Conservation (phyloP, 108 stramenopile genomes). For the Cylindrotheca fusiformis region DNA sequence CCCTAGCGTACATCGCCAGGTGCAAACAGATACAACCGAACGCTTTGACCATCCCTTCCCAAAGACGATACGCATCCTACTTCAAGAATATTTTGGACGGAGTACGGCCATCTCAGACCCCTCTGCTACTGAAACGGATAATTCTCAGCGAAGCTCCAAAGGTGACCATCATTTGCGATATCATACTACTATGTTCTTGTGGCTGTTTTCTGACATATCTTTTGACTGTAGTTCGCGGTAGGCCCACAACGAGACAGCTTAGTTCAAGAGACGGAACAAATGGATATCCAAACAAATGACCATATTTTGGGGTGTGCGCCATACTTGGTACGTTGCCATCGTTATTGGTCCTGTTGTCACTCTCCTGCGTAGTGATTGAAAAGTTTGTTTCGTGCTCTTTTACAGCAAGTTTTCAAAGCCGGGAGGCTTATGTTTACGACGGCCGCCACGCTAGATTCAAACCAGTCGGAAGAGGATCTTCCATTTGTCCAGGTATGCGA, state of each 20-base stretch:
- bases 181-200: background rate
- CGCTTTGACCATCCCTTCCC: constrained; percentile 91
- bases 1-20: constrained; percentile 85
- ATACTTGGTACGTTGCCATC: too few species aligned
- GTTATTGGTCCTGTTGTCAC: too few species aligned
- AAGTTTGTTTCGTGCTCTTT: too few species aligned
- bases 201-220: background rate
- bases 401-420: constrained; percentile 93
- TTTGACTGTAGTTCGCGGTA: constrained; percentile 35
- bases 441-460: constrained; percentile 58
- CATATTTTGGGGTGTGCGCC: constrained; percentile 87
- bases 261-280: constrained; percentile 32
- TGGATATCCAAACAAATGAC: constrained; percentile 22
- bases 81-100: constrained; percentile 88
- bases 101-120: constrained; percentile 71
- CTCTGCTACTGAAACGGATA: constrained; percentile 84
- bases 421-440: constrained; percentile 85
- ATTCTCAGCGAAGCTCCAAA: constrained; percentile 93
- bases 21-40: constrained; percentile 70
- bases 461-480: constrained; percentile 61
- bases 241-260: constrained; percentile 33
- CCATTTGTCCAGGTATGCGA: constrained; percentile 58
- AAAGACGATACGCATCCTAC: constrained; percentile 89
- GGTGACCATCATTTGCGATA: constrained; percentile 35
- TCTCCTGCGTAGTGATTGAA: too few species aligned